phyloP scores from a whole-genome alignment of 1,284 basidiomycete species.

The Boletus semigastroideus region DNA sequence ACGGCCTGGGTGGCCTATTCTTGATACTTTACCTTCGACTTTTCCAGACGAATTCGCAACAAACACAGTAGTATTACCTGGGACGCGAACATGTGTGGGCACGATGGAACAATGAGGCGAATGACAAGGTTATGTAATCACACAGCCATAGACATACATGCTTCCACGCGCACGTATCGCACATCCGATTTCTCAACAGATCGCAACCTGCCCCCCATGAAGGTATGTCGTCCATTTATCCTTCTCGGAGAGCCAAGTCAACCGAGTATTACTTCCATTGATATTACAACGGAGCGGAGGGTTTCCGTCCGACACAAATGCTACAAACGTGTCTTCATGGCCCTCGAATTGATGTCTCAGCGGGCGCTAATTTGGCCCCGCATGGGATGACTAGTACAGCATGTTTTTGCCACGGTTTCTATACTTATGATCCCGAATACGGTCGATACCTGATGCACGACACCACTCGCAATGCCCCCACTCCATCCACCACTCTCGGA shows the following conservation, averaged over 20 bases:
- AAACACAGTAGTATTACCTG: no score
- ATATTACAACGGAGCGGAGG: not conserved
- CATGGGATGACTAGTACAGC: not conserved
- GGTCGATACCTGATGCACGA: not conserved
- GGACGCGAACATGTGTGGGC: no score
- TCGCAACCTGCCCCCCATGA: no score
- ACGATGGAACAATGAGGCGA: no score
- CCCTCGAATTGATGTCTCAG: not conserved
- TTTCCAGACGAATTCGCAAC: no score
- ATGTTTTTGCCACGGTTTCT: not conserved
- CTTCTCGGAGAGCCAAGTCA: not conserved
- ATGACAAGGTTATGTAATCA: no score
- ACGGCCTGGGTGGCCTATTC: no score
- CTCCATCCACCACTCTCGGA: conserved; percentile 9
- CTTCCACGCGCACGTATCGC: no score
- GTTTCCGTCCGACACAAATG: not conserved
- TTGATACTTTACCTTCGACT: no score
- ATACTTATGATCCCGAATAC: not conserved
- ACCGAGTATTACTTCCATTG: not conserved
- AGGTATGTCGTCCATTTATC: no score
- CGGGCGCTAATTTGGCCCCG: conserved; percentile 1
- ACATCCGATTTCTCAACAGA: no score
- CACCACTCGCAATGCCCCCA: conserved; percentile 13
- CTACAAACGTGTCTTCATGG: not conserved
- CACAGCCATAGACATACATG: no score